These are phyloP conservation scores for Clonostachys sp. DNA, from an alignment of 2,329 filamentous ascomycete genomes.

Conservation along the genomic window DNA sequence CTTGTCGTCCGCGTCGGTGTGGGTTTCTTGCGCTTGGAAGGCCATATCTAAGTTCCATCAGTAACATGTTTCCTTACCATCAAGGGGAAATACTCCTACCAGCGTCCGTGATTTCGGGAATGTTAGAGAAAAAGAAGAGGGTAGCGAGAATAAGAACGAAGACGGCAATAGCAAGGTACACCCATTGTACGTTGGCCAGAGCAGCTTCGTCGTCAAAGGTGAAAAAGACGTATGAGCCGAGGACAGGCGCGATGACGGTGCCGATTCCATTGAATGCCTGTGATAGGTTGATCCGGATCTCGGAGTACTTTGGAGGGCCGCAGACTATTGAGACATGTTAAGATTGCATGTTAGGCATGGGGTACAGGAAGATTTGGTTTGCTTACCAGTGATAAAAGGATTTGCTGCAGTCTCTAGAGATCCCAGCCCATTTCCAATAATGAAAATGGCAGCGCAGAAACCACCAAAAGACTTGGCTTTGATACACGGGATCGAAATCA, in stretches of 20 bases:
- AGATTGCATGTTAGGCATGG: background rate
- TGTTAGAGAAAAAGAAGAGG: slow-evolving; percentile 62
- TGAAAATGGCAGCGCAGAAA: slow-evolving; percentile 69
- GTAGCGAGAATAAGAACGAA: slow-evolving; percentile 65
- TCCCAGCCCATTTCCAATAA: slow-evolving; percentile 69
- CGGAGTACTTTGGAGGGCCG: slow-evolving; percentile 64
- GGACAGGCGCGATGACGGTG: slow-evolving; percentile 55
- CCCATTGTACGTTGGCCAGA: slow-evolving; percentile 68
- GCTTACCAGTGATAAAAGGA: slow-evolving; percentile 58
- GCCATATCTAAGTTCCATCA: slow-evolving; percentile 49
- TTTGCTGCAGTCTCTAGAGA: slow-evolving; percentile 77
- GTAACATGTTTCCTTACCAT: slow-evolving; percentile 16
- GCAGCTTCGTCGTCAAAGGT: slow-evolving; percentile 50
- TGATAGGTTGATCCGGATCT: slow-evolving; percentile 70
- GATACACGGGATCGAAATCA: slow-evolving; percentile 51
- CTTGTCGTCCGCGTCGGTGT: slow-evolving; percentile 51
- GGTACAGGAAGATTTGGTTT: too few species aligned
- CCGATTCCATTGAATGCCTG: slow-evolving; percentile 76
- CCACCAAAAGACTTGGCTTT: slow-evolving; percentile 64
- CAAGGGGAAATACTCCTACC: slow-evolving; percentile 13
- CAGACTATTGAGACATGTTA: slow-evolving; percentile 22
- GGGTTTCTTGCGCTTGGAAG: slow-evolving; percentile 50
- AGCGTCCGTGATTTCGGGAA: slow-evolving; percentile 64
- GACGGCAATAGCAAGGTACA: slow-evolving; percentile 67
- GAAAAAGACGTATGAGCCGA: slow-evolving; percentile 73